A percentile compares a stretch with the other conserved stretches of the same genome.
Conservation (phyloP, 2,329 filamentous ascomycete genomes). For the Cytospora piceicola region DNA sequence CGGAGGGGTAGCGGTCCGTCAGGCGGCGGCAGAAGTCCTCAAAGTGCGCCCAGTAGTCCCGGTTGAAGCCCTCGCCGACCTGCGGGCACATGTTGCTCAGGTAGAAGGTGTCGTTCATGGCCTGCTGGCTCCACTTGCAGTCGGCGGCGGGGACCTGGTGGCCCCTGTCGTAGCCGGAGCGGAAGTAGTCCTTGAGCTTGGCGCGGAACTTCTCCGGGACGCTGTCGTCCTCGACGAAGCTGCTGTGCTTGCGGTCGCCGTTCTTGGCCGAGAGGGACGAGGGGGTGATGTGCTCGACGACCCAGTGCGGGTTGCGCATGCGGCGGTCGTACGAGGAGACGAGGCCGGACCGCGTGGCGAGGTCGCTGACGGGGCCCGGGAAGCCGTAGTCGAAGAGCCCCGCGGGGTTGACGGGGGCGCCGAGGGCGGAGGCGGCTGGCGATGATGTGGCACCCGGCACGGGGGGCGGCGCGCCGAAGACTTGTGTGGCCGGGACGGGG, state of each 20-base stretch:
- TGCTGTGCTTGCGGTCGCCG: constrained; percentile 82
- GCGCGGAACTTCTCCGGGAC: constrained; percentile 89
- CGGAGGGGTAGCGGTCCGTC: constrained; percentile 78
- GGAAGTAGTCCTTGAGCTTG: constrained; percentile 90
- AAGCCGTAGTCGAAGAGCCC: constrained; percentile 88
- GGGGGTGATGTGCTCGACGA: constrained; percentile 93
- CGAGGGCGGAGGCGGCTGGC: constrained; percentile 34
- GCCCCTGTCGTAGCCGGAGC: constrained; percentile 91
- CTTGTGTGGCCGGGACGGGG: constrained; percentile 62
- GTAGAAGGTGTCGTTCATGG: constrained; percentile 94
- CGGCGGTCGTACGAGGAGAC: constrained; percentile 90
- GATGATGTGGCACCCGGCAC: constrained; percentile 31
- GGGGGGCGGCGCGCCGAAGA: constrained; percentile 45
- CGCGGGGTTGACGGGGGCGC: constrained; percentile 68
- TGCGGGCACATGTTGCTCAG: constrained; percentile 98
- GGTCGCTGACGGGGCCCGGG: constrained; percentile 85
- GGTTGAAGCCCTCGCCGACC: constrained; percentile 97
- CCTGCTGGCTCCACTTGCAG: constrained; percentile 89
- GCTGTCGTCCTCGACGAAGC: constrained; percentile 77
- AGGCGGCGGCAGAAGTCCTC: constrained; percentile 94
- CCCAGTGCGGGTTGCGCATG: constrained; percentile 91
- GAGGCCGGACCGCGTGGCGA: constrained; percentile 75
- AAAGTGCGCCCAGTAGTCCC: constrained; percentile 99
- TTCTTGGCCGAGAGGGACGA: constrained; percentile 74
- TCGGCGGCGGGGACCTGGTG: constrained; percentile 98